Conservation (phyloP, 345 rosid genomes). For the Hirschfeldia incana region DNA sequence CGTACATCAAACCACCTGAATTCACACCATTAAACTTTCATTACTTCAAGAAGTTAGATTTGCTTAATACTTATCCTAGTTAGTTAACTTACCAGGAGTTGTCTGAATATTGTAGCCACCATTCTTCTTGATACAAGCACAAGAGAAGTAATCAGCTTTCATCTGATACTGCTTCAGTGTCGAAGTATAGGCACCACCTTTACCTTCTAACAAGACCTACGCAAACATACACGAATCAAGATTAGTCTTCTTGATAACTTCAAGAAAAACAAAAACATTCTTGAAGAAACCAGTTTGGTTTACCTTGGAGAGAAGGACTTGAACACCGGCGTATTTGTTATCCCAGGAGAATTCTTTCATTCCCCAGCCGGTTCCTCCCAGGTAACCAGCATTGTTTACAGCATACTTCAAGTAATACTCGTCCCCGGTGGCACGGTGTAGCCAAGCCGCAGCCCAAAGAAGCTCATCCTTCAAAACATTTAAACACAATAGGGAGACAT, state of each 20-base stretch:
- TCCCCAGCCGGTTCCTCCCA: slow-evolving; percentile 92
- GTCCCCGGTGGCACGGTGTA: slow-evolving; percentile 64
- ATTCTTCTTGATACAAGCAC: slow-evolving; percentile 82
- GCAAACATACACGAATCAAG: slow-evolving; percentile 10
- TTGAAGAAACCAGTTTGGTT: not conserved
- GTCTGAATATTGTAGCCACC: slow-evolving; percentile 65
- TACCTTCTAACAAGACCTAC: slow-evolving; percentile 67
- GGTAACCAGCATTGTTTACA: slow-evolving; percentile 62
- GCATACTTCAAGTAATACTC: slow-evolving; percentile 68
- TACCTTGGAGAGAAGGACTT: slow-evolving; percentile 79
- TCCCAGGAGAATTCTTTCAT: slow-evolving; percentile 91
- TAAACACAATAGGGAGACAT: not conserved
- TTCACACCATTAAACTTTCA: not conserved
- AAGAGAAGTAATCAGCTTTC: slow-evolving; percentile 78
- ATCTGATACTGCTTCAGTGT: slow-evolving; percentile 63
- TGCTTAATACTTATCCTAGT: too few relatives aligned
- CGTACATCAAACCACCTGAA: slow-evolving; percentile 71
- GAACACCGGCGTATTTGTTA: slow-evolving; percentile 85
- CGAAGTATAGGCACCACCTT: slow-evolving; percentile 45
- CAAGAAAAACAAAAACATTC: not conserved
- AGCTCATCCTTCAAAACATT: slow-evolving; percentile 62
- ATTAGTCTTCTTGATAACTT: slow-evolving; percentile 6
- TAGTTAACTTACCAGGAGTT: slow-evolving; percentile 48
- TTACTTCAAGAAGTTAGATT: not conserved
- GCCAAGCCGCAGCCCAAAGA: slow-evolving; percentile 86